phyloP scores from a whole-genome alignment of 768 basidiomycete species.

The Trametes maxima region DNA sequence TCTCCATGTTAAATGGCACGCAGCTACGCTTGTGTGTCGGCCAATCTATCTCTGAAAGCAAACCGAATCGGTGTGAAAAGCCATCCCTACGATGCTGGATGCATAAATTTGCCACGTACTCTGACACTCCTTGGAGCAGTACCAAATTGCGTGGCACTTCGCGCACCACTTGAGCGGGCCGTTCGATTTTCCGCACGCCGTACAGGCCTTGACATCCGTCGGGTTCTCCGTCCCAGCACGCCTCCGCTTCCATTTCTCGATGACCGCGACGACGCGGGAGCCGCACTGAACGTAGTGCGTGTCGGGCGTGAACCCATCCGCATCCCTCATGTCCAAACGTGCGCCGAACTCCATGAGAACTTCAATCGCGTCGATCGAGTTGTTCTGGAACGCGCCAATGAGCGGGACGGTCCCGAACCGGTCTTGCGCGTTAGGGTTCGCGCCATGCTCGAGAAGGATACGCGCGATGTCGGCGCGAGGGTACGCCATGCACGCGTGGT shows the following conservation, averaged over 20 bases:
- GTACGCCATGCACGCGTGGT: conserved; percentile 43
- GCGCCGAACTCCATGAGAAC: conserved; percentile 54
- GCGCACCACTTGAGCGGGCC: conserved; percentile 44
- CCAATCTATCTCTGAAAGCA: conserved; percentile 48
- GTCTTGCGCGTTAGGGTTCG: conserved; percentile 51
- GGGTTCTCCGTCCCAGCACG: conserved; percentile 47
- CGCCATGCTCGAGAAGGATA: conserved; percentile 47
- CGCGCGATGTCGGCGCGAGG: conserved; percentile 38
- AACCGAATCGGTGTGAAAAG: neutral
- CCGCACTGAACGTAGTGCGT: conserved; percentile 40
- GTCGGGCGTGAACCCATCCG: conserved; percentile 41
- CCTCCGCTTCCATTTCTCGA: conserved; percentile 51
- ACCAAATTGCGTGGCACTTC: conserved; percentile 48
- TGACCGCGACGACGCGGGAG: conserved; percentile 45
- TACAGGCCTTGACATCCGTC: conserved; percentile 48
- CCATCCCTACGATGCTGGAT: neutral
- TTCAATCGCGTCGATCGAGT: conserved; percentile 35
- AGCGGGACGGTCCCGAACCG: conserved; percentile 51
- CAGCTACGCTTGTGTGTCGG: conserved; percentile 49
- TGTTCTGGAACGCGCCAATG: conserved; percentile 13
- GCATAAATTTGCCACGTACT: conserved; percentile 35
- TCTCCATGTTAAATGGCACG: conserved; percentile 44
- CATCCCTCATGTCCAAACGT: conserved; percentile 43
- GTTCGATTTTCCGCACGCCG: conserved; percentile 36
- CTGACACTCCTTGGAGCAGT: conserved; percentile 60